These are phyloP conservation scores for Phytophthora hybrid DNA, from an alignment of 352 stramenopile species.

Conservation along the genomic window DNA sequence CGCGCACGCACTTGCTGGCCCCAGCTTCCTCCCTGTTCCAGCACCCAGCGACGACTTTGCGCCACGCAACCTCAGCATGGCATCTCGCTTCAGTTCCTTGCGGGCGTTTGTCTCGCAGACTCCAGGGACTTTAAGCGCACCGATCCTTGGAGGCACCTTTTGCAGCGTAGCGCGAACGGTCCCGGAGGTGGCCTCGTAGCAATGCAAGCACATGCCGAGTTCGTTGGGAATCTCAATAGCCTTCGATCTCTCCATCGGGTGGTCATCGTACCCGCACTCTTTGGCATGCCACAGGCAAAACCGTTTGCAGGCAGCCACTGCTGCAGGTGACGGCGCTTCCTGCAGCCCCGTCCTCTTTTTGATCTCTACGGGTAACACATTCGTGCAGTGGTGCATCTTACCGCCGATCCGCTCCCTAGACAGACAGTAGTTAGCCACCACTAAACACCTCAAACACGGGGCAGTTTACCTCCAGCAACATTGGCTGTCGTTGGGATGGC, in stretches of 20 bases:
- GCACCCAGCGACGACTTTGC: neutral
- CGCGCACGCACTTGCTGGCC: slow-evolving; percentile 41
- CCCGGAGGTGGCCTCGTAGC: slow-evolving; percentile 59
- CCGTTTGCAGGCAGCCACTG: slow-evolving; percentile 15
- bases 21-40: slow-evolving; percentile 13
- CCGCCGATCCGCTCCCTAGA: slow-evolving; percentile 52
- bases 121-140: slow-evolving; percentile 49
- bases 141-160: slow-evolving; percentile 52
- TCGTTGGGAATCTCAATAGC: slow-evolving; percentile 72
- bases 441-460: neutral
- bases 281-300: slow-evolving; percentile 66
- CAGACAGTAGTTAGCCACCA: neutral
- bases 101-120: slow-evolving; percentile 41
- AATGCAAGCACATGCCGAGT: slow-evolving; percentile 60
- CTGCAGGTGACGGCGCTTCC: neutral
- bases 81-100: slow-evolving; percentile 26
- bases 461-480: slow-evolving; percentile 49
- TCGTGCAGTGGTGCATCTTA: slow-evolving; percentile 63
- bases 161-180: slow-evolving; percentile 51
- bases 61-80: slow-evolving; percentile 28
- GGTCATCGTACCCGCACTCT: slow-evolving; percentile 52
- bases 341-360: slow-evolving; percentile 14
- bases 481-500: slow-evolving; percentile 19
- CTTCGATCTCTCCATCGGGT: slow-evolving; percentile 57
- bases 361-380: slow-evolving; percentile 34